Conservation (phyloP, 306 rosid species). For the Dalbergia oliveri region DNA sequence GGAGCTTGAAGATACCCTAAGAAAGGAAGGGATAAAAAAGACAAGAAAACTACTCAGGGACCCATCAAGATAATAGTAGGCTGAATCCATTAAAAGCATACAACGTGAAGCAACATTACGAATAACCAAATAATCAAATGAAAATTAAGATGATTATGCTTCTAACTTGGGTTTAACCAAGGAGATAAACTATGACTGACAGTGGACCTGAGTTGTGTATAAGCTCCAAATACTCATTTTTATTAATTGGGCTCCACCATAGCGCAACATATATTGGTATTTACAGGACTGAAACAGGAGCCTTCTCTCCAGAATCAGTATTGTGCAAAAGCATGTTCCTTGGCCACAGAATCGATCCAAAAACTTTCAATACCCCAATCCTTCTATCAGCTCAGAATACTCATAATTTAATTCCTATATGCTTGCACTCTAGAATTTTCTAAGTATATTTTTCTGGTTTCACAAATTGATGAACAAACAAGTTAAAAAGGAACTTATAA, state of each 20-base stretch:
- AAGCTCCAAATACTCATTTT: neutral
- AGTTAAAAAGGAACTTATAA: neutral
- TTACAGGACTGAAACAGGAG: neutral
- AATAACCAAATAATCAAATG: conserved; percentile 28
- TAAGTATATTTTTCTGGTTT: neutral
- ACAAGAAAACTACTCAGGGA: conserved; percentile 30
- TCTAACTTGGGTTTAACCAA: neutral
- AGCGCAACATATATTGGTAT: conserved; percentile 9
- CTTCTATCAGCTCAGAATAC: conserved; percentile 12
- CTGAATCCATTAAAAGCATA: conserved; percentile 27
- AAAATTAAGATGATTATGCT: neutral
- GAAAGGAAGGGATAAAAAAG: conserved; percentile 16
- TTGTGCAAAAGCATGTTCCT: neutral
- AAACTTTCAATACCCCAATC: neutral
- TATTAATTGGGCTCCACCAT: neutral
- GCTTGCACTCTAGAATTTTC: conserved; percentile 1
- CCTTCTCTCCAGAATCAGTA: conserved; percentile 28
- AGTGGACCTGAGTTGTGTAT: neutral
- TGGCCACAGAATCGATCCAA: neutral
- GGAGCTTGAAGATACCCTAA: conserved; percentile 56
- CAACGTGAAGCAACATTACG: conserved; percentile 33
- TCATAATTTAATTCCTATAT: neutral
- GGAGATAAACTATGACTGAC: conserved; percentile 4
- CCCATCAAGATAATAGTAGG: conserved; percentile 7
- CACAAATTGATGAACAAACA: conserved; percentile 3